Percentiles rank a stretch among this genome's conserved stretches.
These are phyloP conservation scores for Fusarium kyushuense DNA, from an alignment of 2,329 filamentous ascomycete species.

Conservation along the genomic window DNA sequence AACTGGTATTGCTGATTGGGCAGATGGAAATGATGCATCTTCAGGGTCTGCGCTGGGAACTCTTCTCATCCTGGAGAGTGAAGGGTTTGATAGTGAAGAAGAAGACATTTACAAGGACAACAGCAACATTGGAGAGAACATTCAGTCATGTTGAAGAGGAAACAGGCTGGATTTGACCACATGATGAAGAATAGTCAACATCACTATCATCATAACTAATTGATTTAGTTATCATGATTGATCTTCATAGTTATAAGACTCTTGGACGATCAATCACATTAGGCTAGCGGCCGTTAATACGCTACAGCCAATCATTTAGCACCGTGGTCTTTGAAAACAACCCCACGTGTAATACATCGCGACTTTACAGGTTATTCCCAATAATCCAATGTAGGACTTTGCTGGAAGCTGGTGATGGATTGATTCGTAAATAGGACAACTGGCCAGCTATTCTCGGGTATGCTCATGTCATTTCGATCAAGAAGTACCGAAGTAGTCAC, in stretches of 20 bases:
- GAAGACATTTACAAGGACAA: conserved; percentile 32
- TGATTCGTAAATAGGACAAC: conserved; percentile 15
- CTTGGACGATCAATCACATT: conserved; percentile 4
- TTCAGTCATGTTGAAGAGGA: background rate
- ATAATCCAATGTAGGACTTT: conserved; percentile 13
- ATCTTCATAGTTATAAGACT: background rate
- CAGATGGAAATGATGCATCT: conserved; percentile 27
- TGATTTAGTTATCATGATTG: conserved; percentile 3
- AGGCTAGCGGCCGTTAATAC: conserved; percentile 15
- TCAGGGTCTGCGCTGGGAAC: conserved; percentile 10
- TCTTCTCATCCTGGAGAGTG: conserved; percentile 35
- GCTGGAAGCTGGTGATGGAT: conserved; percentile 8
- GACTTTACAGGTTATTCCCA: conserved; percentile 7
- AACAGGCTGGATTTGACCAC: background rate
- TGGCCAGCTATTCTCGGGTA: background rate
- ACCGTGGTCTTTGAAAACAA: conserved; percentile 33
- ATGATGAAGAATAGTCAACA: background rate
- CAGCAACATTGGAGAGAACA: background rate
- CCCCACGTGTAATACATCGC: conserved; percentile 38
- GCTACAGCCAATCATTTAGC: conserved; percentile 41
- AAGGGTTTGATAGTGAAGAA: conserved; percentile 23
- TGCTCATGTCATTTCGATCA: background rate
- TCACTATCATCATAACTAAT: background rate
- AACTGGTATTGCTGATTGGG: conserved; percentile 8
- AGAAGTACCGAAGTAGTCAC: background rate